Conservation (phyloP, 352 stramenopile genomes). For the Phytopythium kandeliae region DNA sequence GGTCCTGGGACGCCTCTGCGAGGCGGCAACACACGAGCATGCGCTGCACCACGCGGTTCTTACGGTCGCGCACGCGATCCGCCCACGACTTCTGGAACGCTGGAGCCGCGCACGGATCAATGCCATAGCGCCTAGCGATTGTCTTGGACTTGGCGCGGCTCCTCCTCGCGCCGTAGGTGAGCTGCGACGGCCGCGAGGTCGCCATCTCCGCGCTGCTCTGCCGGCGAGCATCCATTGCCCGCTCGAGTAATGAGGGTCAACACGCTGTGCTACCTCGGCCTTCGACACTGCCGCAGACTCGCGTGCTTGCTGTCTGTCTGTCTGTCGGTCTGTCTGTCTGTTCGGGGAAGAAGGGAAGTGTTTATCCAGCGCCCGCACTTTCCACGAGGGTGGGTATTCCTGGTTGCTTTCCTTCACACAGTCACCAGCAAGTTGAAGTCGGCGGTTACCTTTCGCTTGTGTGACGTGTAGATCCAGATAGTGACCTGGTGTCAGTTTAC, state of each 20-base stretch:
- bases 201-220: not conserved
- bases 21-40: constrained; percentile 44
- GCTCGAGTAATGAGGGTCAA: not conserved
- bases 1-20: constrained; percentile 41
- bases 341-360: not conserved
- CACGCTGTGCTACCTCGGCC: not conserved
- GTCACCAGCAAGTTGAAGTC: constrained; percentile 1
- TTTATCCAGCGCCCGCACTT: not conserved
- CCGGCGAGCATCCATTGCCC: not conserved
- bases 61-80: constrained; percentile 33
- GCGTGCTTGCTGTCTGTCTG: not conserved
- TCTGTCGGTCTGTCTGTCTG: too few relatives aligned
- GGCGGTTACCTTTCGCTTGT: not conserved
- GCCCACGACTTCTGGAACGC: constrained; percentile 8
- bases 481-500: not conserved
- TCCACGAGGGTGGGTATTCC: not conserved
- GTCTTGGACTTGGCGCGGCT: not conserved
- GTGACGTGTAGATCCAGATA: not conserved
- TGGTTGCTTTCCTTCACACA: not conserved
- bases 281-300: not conserved
- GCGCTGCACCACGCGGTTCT: constrained; percentile 67
- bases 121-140: constrained; percentile 5
- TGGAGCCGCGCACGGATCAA: constrained; percentile 15
- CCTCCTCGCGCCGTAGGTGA: too few relatives aligned
- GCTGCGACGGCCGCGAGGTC: not conserved